Evolutionary conservation across 106 monocot genomes (phyloP).

Genomic region (Ottelia alismoides): DNA sequence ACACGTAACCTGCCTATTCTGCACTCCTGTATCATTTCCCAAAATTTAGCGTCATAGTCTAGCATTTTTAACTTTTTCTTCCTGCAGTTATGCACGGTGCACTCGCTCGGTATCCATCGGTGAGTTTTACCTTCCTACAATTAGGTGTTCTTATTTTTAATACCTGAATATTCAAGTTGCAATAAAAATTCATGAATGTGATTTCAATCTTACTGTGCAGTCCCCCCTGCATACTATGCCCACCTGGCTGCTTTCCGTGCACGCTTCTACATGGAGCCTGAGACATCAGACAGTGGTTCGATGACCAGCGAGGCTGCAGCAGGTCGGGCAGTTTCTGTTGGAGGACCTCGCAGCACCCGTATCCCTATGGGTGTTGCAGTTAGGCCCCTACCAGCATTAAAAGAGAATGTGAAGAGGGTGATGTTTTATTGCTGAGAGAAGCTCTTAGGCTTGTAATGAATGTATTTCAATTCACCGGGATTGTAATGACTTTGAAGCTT

Average conservation of each 20-base stretch:
- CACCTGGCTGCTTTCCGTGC: constrained; percentile 69
- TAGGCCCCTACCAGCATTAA: constrained; percentile 35
- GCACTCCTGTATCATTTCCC: too few species aligned
- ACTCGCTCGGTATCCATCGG: constrained; percentile 16
- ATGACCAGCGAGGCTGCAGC: constrained; percentile 14
- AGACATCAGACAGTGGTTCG: constrained; percentile 39
- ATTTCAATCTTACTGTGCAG: too few species aligned
- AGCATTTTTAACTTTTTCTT: too few species aligned
- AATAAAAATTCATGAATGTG: too few species aligned
- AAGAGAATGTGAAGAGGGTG: constrained; percentile 9
- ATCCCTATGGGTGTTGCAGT: constrained; percentile 16
- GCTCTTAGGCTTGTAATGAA: too few species aligned
- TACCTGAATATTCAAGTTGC: too few species aligned
- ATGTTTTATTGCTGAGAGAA: constrained; percentile 11
- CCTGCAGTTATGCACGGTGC: constrained; percentile 14
- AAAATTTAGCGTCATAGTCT: too few species aligned
- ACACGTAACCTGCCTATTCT: constrained; percentile 52
- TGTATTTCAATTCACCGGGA: too few species aligned
- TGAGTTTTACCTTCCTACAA: too few species aligned
- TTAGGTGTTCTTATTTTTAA: too few species aligned
- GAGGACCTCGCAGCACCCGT: constrained; percentile 13
- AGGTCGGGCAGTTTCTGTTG: constrained; percentile 13
- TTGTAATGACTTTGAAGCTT: too few species aligned
- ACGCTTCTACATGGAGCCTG: constrained; percentile 63
- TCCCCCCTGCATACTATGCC: constrained; percentile 73